phyloP scores from a whole-genome alignment of 306 rosid genomes.

The Parietaria judaica region DNA sequence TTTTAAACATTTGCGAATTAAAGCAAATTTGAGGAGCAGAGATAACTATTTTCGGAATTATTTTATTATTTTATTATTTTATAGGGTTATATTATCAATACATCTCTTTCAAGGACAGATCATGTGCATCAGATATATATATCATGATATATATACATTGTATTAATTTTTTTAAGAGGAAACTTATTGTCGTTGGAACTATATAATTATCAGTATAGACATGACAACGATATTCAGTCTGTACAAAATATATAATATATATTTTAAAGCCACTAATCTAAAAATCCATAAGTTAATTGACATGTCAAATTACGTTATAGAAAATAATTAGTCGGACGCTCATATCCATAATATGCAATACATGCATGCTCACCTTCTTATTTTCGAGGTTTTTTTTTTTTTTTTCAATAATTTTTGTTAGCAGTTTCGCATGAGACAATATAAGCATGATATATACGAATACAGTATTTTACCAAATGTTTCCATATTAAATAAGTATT shows the following conservation, averaged over 20 bases:
- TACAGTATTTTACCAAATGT: too few relatives aligned
- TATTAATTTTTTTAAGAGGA: neutral
- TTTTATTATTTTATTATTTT: neutral
- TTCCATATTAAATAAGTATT: too few relatives aligned
- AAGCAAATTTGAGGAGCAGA: neutral
- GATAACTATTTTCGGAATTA: too few relatives aligned
- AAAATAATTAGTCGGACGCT: too few relatives aligned
- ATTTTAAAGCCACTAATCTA: neutral
- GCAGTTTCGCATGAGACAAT: too few relatives aligned
- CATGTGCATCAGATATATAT: neutral
- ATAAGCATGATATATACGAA: too few relatives aligned
- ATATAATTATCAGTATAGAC: constrained; percentile 5
- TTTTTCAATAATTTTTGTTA: too few relatives aligned
- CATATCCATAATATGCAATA: too few relatives aligned
- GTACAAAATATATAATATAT: neutral
- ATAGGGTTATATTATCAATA: neutral
- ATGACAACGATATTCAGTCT: constrained; percentile 6
- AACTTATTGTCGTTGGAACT: constrained; percentile 11
- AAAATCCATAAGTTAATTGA: neutral
- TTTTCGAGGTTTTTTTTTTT: too few relatives aligned
- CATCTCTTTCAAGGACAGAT: neutral
- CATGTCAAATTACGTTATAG: too few relatives aligned
- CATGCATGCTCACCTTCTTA: too few relatives aligned
- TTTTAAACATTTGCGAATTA: neutral
- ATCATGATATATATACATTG: neutral